Percentiles rank a stretch among this genome's conserved stretches.
These are phyloP conservation scores for Daldinia vernicosa DNA, from an alignment of 495 filamentous ascomycete species.

Conservation along the genomic window DNA sequence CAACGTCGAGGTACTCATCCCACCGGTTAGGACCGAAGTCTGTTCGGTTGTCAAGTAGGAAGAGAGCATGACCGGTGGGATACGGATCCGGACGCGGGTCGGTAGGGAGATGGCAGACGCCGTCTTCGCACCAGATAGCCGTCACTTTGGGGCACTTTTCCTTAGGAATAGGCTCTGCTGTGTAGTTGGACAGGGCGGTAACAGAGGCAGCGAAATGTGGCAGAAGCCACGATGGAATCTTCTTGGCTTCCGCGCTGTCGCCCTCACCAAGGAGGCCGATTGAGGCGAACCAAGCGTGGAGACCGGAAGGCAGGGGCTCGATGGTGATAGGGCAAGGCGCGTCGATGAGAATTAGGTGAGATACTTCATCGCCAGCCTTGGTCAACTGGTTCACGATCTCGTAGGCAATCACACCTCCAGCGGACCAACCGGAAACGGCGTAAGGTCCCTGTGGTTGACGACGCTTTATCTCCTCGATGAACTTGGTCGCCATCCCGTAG, in stretches of 20 bases:
- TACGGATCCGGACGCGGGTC: conserved; percentile 77
- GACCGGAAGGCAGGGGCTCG: conserved; percentile 76
- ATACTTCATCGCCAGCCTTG: conserved; percentile 72
- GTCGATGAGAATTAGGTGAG: conserved; percentile 82
- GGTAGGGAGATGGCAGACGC: conserved; percentile 74
- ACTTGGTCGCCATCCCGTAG: conserved; percentile 64
- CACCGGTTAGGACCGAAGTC: conserved; percentile 83
- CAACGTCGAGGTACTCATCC: conserved; percentile 74
- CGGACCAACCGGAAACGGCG: conserved; percentile 79
- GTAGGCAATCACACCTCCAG: conserved; percentile 88
- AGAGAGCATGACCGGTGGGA: conserved; percentile 75
- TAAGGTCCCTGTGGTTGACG: conserved; percentile 75
- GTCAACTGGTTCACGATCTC: conserved; percentile 79
- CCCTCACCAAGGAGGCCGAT: conserved; percentile 82
- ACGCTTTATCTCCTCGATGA: conserved; percentile 68
- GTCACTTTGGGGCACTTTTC: conserved; percentile 70
- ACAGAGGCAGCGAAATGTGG: conserved; percentile 85
- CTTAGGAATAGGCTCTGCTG: conserved; percentile 62
- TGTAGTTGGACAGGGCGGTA: conserved; percentile 76
- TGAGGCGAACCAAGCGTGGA: conserved; percentile 80
- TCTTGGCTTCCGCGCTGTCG: conserved; percentile 53
- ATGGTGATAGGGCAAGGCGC: conserved; percentile 80
- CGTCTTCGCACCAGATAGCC: conserved; percentile 82
- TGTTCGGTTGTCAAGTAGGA: conserved; percentile 79
- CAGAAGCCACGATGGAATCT: conserved; percentile 79